phyloP scores from a whole-genome alignment of 768 basidiomycete species.

The Pholiota molesta region DNA sequence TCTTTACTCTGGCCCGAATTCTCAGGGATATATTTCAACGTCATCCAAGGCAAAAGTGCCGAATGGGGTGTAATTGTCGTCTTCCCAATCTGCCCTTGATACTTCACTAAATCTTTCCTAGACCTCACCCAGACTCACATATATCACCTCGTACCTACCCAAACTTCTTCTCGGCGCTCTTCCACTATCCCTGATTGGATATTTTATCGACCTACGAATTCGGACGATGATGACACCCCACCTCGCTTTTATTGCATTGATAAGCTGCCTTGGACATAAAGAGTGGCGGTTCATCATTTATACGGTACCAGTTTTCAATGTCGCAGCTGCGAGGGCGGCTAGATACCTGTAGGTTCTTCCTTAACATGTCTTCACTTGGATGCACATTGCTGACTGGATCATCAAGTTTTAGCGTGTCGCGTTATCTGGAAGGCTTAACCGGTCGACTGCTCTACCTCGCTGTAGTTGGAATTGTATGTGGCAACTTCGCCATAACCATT shows the following conservation, averaged over 20 bases:
- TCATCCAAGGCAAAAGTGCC: slow-evolving; percentile 80
- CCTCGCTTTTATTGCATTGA: slow-evolving; percentile 53
- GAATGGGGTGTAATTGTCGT: slow-evolving; percentile 87
- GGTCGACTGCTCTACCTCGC: slow-evolving; percentile 48
- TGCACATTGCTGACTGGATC: neutral
- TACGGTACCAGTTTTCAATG: slow-evolving; percentile 77
- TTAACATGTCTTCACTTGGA: neutral
- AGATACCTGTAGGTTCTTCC: slow-evolving; percentile 57
- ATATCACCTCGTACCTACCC: slow-evolving; percentile 71
- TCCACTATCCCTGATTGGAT: slow-evolving; percentile 63
- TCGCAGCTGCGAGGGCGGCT: slow-evolving; percentile 73
- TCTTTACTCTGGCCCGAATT: slow-evolving; percentile 88
- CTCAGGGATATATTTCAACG: slow-evolving; percentile 79
- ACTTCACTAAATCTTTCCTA: slow-evolving; percentile 4
- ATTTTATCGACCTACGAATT: slow-evolving; percentile 48
- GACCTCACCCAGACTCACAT: slow-evolving; percentile 72
- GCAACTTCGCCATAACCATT: slow-evolving; percentile 57
- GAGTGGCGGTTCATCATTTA: slow-evolving; percentile 98
- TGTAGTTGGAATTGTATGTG: slow-evolving; percentile 47
- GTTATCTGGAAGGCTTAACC: slow-evolving; percentile 31
- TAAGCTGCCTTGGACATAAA: slow-evolving; percentile 88
- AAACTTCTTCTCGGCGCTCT: slow-evolving; percentile 72
- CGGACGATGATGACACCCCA: slow-evolving; percentile 55
- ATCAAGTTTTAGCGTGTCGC: neutral
- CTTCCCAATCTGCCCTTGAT: neutral